phyloP scores from a whole-genome alignment of 2,329 filamentous ascomycete genomes.

The Calcarisporium arbuscula region DNA sequence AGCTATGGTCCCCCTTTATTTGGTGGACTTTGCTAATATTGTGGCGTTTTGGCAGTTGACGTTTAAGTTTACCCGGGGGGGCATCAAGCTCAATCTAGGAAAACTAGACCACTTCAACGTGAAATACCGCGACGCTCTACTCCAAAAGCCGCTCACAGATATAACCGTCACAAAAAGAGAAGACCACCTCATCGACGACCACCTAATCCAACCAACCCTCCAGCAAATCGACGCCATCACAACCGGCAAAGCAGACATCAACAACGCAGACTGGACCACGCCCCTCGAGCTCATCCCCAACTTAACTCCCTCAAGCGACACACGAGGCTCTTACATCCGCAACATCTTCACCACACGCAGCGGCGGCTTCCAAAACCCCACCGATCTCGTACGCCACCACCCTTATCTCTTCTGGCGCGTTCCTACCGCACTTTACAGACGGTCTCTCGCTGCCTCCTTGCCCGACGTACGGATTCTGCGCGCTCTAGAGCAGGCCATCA shows the following conservation, averaged over 20 bases:
- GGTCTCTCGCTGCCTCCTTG: slow-evolving; percentile 15
- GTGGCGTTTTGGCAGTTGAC: slow-evolving; percentile 52
- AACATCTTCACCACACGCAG: slow-evolving; percentile 14
- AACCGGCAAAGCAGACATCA: slow-evolving; percentile 5
- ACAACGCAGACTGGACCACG: no score
- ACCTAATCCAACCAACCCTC: slow-evolving; percentile 16
- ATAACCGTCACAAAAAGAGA: slow-evolving; percentile 18
- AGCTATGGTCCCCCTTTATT: neutral
- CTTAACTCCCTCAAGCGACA: slow-evolving; percentile 8
- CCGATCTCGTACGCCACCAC: slow-evolving; percentile 19
- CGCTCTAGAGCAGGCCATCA: slow-evolving; percentile 19
- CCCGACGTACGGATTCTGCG: slow-evolving; percentile 14
- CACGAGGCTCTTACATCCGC: slow-evolving; percentile 15
- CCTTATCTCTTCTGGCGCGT: slow-evolving; percentile 34
- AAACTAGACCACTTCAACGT: slow-evolving; percentile 79
- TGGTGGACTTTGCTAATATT: neutral
- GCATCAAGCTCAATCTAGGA: slow-evolving; percentile 72
- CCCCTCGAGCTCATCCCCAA: slow-evolving; percentile 20
- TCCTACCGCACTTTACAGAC: slow-evolving; percentile 20
- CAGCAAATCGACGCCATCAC: slow-evolving; percentile 18
- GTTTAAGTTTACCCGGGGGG: slow-evolving; percentile 84
- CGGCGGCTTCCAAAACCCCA: slow-evolving; percentile 16
- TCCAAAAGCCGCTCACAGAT: slow-evolving; percentile 17
- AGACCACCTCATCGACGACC: slow-evolving; percentile 15
- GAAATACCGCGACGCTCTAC: slow-evolving; percentile 44